phyloP scores from a whole-genome alignment of 345 rosid genomes.

The Eucalyptus regnans region DNA sequence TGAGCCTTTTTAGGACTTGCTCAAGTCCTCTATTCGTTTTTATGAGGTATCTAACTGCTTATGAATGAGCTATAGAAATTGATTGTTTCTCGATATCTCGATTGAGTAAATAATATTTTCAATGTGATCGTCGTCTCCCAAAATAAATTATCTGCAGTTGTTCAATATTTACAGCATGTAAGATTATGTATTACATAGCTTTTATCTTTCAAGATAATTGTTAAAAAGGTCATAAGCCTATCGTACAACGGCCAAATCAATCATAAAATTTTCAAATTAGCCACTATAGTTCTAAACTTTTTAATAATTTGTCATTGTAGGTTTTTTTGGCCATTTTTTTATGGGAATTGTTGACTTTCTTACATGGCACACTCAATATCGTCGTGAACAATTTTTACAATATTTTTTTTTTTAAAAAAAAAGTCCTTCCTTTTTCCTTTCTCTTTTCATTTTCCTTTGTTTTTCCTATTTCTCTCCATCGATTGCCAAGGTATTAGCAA shows the following conservation, averaged over 20 bases:
- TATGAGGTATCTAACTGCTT: too few species aligned
- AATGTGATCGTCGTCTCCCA: rapidly evolving
- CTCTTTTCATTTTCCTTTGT: not conserved
- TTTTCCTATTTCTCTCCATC: not conserved
- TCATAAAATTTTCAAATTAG: not conserved
- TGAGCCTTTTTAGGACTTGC: too few species aligned
- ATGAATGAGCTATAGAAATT: not conserved
- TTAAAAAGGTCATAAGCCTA: not conserved
- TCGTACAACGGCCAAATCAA: rapidly evolving
- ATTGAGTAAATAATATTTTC: not conserved
- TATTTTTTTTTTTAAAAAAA: not conserved
- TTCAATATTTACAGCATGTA: not conserved
- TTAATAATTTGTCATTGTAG: not conserved
- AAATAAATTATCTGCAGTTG: not conserved
- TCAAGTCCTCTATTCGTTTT: too few species aligned
- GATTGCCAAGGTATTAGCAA: not conserved
- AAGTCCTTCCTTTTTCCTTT: not conserved
- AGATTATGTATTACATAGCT: not conserved
- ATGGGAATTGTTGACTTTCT: not conserved
- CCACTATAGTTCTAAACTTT: not conserved
- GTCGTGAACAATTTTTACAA: not conserved
- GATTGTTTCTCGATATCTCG: rapidly evolving
- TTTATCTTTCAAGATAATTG: not conserved
- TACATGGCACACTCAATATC: rapidly evolving
- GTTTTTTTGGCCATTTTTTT: not conserved